These are phyloP conservation scores for Coprinopsis sp. DNA, from an alignment of 768 basidiomycete species.

Conservation along the genomic window DNA sequence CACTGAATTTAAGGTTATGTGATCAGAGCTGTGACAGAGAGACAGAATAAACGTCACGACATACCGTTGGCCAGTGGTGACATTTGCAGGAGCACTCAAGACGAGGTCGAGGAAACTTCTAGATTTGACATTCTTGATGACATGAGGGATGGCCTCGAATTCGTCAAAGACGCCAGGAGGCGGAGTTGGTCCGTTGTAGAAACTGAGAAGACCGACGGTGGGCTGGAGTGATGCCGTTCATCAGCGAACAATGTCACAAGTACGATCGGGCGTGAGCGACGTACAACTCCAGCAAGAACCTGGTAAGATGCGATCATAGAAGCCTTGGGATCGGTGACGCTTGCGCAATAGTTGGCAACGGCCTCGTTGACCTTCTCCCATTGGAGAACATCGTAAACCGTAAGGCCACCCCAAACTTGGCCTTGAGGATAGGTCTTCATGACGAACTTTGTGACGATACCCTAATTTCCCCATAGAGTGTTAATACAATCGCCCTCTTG, in stretches of 20 bases:
- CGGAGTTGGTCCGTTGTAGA: slow-evolving; percentile 53
- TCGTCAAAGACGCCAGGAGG: slow-evolving; percentile 49
- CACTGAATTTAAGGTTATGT: slow-evolving; percentile 14
- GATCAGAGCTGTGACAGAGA: not conserved
- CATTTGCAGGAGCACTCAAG: slow-evolving; percentile 29
- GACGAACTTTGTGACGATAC: slow-evolving; percentile 57
- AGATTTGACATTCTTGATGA: slow-evolving; percentile 35
- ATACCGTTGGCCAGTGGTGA: slow-evolving; percentile 24
- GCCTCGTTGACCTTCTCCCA: slow-evolving; percentile 30
- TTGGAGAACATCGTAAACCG: slow-evolving; percentile 24
- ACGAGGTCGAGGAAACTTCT: slow-evolving; percentile 40
- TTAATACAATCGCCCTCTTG: not conserved
- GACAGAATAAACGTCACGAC: not conserved
- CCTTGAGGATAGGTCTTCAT: slow-evolving; percentile 50
- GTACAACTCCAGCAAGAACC: slow-evolving; percentile 30
- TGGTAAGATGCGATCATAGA: slow-evolving; percentile 44
- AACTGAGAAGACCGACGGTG: slow-evolving; percentile 35
- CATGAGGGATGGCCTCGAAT: slow-evolving; percentile 39
- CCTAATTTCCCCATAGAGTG: slow-evolving; percentile 23
- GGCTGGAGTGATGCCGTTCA: not conserved
- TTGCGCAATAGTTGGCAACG: slow-evolving; percentile 33
- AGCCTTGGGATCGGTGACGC: slow-evolving; percentile 50
- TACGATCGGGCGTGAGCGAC: slow-evolving; percentile 8
- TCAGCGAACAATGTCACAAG: not conserved
- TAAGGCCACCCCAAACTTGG: slow-evolving; percentile 57